Conservation (phyloP, 2,329 filamentous ascomycete species). For the Teratosphaeria gauchensis region DNA sequence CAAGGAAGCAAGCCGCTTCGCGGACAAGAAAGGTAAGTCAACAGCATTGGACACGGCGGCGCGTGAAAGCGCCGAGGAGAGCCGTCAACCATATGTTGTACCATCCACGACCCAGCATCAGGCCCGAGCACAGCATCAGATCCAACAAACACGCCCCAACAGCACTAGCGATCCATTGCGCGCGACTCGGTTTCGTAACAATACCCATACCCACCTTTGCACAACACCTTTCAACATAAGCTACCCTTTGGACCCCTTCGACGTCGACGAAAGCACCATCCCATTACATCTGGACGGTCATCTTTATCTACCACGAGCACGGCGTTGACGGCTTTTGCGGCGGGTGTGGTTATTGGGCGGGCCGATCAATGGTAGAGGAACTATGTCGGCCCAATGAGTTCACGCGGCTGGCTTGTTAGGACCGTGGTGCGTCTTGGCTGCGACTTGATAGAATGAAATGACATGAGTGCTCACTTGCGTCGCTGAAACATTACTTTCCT, state of each 20-base stretch:
- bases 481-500: not conserved
- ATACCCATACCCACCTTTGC: conserved; percentile 1
- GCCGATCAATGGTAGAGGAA: not conserved
- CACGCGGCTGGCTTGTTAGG: not conserved
- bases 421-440: not conserved
- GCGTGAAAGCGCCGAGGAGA: not conserved
- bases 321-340: not conserved
- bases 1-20: not conserved
- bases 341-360: not conserved
- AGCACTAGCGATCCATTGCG: conserved; percentile 7
- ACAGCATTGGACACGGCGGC: not conserved
- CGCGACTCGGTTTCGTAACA: conserved; percentile 3
- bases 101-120: conserved; percentile 6
- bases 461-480: not conserved
- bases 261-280: conserved; percentile 11
- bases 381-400: not conserved
- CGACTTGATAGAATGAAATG: not conserved
- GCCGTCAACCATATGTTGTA: not conserved
- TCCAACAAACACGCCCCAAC: conserved; percentile 9
- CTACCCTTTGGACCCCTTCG: conserved; percentile 15
- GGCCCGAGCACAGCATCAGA: conserved; percentile 14
- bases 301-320: not conserved
- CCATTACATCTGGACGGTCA: not conserved
- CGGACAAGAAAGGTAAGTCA: conserved; percentile 8
- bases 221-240: conserved; percentile 5